A percentile compares a stretch with the other conserved stretches of the same genome.
These are phyloP conservation scores for Talaromyces verruculosus DNA, from an alignment of 2,329 filamentous ascomycete species.

Conservation along the genomic window DNA sequence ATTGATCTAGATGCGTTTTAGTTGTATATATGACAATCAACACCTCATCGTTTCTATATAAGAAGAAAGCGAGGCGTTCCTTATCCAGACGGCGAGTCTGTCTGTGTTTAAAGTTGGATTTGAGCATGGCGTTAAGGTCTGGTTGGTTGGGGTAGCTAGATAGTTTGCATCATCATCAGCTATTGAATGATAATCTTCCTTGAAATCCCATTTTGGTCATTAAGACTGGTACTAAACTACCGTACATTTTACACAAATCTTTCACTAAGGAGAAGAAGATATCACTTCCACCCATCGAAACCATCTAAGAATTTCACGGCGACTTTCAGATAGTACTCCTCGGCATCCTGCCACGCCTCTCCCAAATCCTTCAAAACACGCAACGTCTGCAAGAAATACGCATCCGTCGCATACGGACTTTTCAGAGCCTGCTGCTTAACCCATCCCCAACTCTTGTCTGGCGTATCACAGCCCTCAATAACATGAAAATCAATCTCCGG, in stretches of 20 bases:
- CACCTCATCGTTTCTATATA: background rate
- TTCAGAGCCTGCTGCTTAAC: slow-evolving; percentile 70
- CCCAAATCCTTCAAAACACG: slow-evolving; percentile 52
- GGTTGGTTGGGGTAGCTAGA: too few species aligned
- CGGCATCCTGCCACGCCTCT: slow-evolving; percentile 46
- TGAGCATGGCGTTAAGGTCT: too few species aligned
- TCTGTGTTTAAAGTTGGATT: too few species aligned
- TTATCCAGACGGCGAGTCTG: too few species aligned
- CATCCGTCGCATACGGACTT: slow-evolving; percentile 67
- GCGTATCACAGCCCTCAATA: slow-evolving; percentile 60
- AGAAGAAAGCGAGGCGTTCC: background rate
- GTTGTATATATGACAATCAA: too few species aligned
- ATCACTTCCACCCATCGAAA: slow-evolving; percentile 53
- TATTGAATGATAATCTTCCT: background rate
- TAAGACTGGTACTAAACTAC: too few species aligned
- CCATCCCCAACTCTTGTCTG: slow-evolving; percentile 71
- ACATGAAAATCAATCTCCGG: slow-evolving; percentile 68
- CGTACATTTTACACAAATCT: background rate
- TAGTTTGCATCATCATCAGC: too few species aligned
- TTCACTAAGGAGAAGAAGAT: background rate
- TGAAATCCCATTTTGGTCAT: background rate
- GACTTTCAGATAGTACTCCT: slow-evolving; percentile 51
- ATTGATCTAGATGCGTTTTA: too few species aligned
- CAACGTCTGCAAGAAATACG: slow-evolving; percentile 82
- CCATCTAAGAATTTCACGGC: slow-evolving; percentile 51